These are phyloP conservation scores for Claviceps purpurea DNA, from an alignment of 2,329 filamentous ascomycete species.

Conservation along the genomic window DNA sequence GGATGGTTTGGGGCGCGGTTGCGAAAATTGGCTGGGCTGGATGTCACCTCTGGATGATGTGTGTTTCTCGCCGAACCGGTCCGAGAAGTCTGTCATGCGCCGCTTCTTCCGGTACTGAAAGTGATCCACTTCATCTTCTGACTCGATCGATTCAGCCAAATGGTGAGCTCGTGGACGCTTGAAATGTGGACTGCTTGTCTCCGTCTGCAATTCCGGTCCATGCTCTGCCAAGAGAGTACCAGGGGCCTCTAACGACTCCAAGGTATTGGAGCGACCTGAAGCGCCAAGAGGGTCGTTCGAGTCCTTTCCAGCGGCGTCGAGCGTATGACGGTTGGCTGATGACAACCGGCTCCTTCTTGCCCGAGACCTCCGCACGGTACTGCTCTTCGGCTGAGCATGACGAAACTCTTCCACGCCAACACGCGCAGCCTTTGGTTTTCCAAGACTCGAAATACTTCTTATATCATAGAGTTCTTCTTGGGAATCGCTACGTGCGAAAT, in stretches of 20 bases:
- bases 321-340: constrained; percentile 13
- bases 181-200: constrained; percentile 5
- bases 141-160: constrained; percentile 10
- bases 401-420: background rate
- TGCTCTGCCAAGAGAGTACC: background rate
- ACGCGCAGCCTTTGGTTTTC: background rate
- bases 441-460: background rate
- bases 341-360: background rate
- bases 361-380: background rate
- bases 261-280: background rate
- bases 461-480: constrained; percentile 1
- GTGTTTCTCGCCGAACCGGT: background rate
- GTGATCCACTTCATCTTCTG: constrained; percentile 19
- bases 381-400: background rate
- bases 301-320: background rate
- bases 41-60: constrained; percentile 15
- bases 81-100: constrained; percentile 6
- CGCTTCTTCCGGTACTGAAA: constrained; percentile 6
- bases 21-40: constrained; percentile 10
- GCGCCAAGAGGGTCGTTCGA: background rate
- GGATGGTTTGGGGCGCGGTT: background rate
- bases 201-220: background rate
- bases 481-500: background rate
- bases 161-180: constrained; percentile 7
- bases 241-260: background rate